These are phyloP conservation scores for Globisporangium nodosum DNA, from an alignment of 352 stramenopile genomes.

Conservation along the genomic window DNA sequence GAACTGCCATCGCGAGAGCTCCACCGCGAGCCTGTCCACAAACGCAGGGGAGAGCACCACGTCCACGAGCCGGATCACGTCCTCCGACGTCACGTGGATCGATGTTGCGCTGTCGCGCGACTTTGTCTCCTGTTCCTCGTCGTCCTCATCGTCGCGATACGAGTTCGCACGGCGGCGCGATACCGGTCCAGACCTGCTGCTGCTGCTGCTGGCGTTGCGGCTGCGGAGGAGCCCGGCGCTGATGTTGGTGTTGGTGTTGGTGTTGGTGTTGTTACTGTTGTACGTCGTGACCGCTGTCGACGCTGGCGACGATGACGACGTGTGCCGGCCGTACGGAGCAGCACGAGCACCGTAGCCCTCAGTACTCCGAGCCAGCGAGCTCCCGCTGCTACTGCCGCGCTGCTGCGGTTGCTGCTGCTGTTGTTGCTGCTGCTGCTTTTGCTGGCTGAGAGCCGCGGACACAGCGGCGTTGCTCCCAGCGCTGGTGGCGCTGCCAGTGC, in stretches of 20 bases:
- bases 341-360: neutral
- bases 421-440: slow-evolving; percentile 9
- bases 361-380: neutral
- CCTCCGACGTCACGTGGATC: slow-evolving; percentile 61
- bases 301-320: slow-evolving; percentile 1
- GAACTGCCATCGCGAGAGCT: slow-evolving; percentile 76
- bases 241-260: slow-evolving; percentile 9
- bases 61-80: slow-evolving; percentile 70
- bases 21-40: slow-evolving; percentile 49
- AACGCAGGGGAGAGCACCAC: slow-evolving; percentile 71
- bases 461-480: neutral
- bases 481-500: slow-evolving; percentile 3
- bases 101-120: slow-evolving; percentile 33
- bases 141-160: slow-evolving; percentile 6
- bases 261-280: slow-evolving; percentile 6
- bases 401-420: slow-evolving; percentile 12
- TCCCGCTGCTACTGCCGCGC: neutral
- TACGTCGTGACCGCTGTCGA: slow-evolving; percentile 3
- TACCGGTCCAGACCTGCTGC: neutral
- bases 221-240: neutral
- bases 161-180: slow-evolving; percentile 4
- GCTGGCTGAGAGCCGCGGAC: neutral
- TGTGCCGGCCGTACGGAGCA: slow-evolving; percentile 6
- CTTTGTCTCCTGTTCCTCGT: slow-evolving; percentile 31
- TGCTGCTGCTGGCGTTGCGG: slow-evolving; percentile 13